A percentile compares a stretch with the other conserved stretches of the same genome.
Evolutionary conservation across 176 grass and related monocot genomes (phyloP).

Genomic region (Carex kokanica): DNA sequence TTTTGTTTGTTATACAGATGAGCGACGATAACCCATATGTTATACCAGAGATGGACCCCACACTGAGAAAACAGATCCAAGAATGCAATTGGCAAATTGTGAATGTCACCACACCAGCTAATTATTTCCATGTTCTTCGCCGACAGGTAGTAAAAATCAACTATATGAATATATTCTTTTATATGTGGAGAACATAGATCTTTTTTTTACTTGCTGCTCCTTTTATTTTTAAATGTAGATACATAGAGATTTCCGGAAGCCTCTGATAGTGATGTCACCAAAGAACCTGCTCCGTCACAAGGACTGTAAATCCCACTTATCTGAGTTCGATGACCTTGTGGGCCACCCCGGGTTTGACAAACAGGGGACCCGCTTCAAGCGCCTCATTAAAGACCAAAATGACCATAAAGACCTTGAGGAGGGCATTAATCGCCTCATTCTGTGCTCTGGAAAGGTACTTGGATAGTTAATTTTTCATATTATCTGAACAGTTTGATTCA

Average conservation of each 20-base stretch:
- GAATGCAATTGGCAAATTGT: constrained; percentile 95
- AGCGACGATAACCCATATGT: constrained; percentile 91
- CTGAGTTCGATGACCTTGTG: constrained; percentile 85
- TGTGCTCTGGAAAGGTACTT: constrained; percentile 88
- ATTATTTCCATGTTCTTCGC: constrained; percentile 92
- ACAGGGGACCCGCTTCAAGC: constrained; percentile 94
- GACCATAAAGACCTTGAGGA: constrained; percentile 76
- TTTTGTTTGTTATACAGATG: constrained; percentile 46
- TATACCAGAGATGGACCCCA: constrained; percentile 95
- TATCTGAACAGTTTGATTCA: background rate
- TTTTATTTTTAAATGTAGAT: constrained; percentile 41
- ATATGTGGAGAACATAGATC: background rate
- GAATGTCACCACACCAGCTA: constrained; percentile 94
- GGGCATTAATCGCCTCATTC: constrained; percentile 70
- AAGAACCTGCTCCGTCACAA: constrained; percentile 94
- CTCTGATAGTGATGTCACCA: constrained; percentile 76
- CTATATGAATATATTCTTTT: background rate
- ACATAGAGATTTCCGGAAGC: constrained; percentile 87
- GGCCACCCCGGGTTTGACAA: constrained; percentile 91
- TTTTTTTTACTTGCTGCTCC: background rate
- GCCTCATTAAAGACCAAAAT: constrained; percentile 84
- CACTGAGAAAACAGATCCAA: constrained; percentile 89
- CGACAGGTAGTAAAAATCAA: constrained; percentile 51
- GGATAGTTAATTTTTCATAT: background rate
- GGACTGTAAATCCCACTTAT: constrained; percentile 90